A percentile compares a stretch with the other conserved stretches of the same genome.
Evolutionary conservation across 2,329 filamentous ascomycete species (phyloP).

Genomic region (Ilyonectria destructans): DNA sequence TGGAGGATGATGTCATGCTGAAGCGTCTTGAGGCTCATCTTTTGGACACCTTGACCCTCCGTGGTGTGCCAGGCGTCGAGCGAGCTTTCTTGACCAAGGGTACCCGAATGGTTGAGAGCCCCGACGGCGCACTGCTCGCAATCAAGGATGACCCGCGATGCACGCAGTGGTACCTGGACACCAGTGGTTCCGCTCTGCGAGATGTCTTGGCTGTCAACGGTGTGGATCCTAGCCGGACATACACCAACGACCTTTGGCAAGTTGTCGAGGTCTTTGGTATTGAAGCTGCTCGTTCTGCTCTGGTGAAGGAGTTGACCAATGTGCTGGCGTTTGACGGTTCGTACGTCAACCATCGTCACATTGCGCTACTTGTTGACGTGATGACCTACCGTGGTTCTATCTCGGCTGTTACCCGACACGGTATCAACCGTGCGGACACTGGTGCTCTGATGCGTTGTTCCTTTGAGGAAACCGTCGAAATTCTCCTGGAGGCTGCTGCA

Average conservation of each 20-base stretch:
- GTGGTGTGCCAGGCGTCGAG: constrained; percentile 90
- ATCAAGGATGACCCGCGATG: constrained; percentile 83
- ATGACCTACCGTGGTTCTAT: constrained; percentile 97
- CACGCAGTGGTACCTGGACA: constrained; percentile 97
- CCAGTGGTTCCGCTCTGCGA: constrained; percentile 88
- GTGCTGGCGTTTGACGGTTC: constrained; percentile 99
- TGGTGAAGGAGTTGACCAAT: constrained; percentile 90
- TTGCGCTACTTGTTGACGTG: constrained; percentile 94
- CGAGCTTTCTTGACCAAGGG: constrained; percentile 94
- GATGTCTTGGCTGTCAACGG: constrained; percentile 90
- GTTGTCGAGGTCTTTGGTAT: constrained; percentile 96
- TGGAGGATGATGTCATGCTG: constrained; percentile 92
- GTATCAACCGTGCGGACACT: constrained; percentile 98
- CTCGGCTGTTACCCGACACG: constrained; percentile 97
- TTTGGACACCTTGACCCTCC: constrained; percentile 90
- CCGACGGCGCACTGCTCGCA: constrained; percentile 82
- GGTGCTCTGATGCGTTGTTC: constrained; percentile 99
- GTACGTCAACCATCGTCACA: constrained; percentile 98
- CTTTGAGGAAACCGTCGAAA: constrained; percentile 99
- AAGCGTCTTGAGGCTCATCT: constrained; percentile 94
- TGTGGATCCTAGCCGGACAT: constrained; percentile 88
- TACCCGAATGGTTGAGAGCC: constrained; percentile 75
- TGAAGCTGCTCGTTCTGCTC: constrained; percentile 89
- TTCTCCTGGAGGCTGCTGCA: constrained; percentile 94
- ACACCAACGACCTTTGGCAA: constrained; percentile 96